These are phyloP conservation scores for Cladochytrium replicatum DNA, from an alignment of 192 early-diverging fungal genomes.

Conservation along the genomic window DNA sequence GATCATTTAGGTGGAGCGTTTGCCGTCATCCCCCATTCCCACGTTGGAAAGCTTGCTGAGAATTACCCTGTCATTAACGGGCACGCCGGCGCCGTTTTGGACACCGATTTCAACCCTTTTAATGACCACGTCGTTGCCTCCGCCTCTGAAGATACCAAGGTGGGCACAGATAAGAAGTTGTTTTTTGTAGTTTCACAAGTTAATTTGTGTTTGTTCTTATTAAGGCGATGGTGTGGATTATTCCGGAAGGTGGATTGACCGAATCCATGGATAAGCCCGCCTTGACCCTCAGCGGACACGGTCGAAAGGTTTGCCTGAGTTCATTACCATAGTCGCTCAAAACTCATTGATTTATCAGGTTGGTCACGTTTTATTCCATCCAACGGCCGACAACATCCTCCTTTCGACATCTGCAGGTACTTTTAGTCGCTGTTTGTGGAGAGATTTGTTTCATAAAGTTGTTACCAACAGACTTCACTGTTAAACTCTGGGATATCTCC, in stretches of 20 bases:
- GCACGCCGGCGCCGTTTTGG: slow-evolving; percentile 88
- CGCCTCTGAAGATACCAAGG: slow-evolving; percentile 41
- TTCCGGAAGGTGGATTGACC: slow-evolving; percentile 68
- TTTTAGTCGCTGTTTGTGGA: no score
- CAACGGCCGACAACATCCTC: slow-evolving; percentile 87
- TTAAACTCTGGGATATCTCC: slow-evolving; percentile 88
- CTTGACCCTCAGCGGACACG: slow-evolving; percentile 73
- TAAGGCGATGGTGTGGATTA: slow-evolving; percentile 91
- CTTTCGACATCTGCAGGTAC: slow-evolving; percentile 81
- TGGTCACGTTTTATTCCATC: slow-evolving; percentile 97
- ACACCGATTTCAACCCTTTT: slow-evolving; percentile 97
- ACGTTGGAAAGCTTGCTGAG: slow-evolving; percentile 80
- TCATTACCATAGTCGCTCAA: not conserved
- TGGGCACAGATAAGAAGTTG: slow-evolving; percentile 4
- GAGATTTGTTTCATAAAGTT: no score
- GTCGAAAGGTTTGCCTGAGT: slow-evolving; percentile 35
- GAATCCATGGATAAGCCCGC: slow-evolving; percentile 70
- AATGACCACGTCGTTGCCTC: slow-evolving; percentile 92
- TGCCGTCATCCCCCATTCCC: slow-evolving; percentile 77
- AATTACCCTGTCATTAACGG: slow-evolving; percentile 84
- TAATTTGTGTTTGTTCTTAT: no score
- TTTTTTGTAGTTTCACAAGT: no score
- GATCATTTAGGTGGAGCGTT: slow-evolving; percentile 78
- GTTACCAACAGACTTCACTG: no score
- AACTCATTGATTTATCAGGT: slow-evolving; percentile 58